Base-by-base conservation (phyloP, 2,329 filamentous ascomycete species). In the Talaromyces pinophilus region DNA sequence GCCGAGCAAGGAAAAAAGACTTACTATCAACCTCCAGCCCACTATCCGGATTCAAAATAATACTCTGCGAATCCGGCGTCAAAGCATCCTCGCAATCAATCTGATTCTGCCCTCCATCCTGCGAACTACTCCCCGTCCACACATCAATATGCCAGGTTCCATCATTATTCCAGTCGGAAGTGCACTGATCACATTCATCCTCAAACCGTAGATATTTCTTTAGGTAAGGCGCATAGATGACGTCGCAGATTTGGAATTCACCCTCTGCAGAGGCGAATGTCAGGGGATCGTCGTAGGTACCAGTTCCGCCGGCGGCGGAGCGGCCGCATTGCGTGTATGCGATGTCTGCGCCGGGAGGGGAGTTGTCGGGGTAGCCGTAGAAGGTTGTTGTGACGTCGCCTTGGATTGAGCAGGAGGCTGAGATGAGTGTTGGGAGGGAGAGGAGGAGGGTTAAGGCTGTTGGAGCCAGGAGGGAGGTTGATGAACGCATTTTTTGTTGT, bases 211-310 rank as follows among this genome's bases (percentile, higher is more conserved):
- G 71, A 67, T 83, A 83, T 70, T 84, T 83, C 63, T 74, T 75
- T 35, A 81, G 67, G 66, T 80, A 81, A 0, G 81, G 81, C n/a
- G 75, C 69, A 66, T 82, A 84, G 50, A 83, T 73, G 65, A 82
- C 72, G 67, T 83, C 81, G 73, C 82, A 83, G 25, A 70, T 62
- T 0, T 72, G 70, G 72, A 82, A 81, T 62, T 79, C 77, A 52
- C 77, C 78, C 5, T 71, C 70, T 1, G 80, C 78, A 5, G 77
- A 79, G 33, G 81, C 81, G 60, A 83, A 80, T 1, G 81, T 82
- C 30, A 82, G 67, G 0, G 80, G 81, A 71, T 83, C 75, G 57
- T 67, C 67, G 69, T 74, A 81, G n/a, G 79, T 81, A 33, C 81
- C 81, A 0, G 71, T 76, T 17, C 82, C 81, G 10, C 80, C 80